Base-by-base conservation (phyloP, 495 filamentous ascomycete species). In the Lichina pygmaea region DNA sequence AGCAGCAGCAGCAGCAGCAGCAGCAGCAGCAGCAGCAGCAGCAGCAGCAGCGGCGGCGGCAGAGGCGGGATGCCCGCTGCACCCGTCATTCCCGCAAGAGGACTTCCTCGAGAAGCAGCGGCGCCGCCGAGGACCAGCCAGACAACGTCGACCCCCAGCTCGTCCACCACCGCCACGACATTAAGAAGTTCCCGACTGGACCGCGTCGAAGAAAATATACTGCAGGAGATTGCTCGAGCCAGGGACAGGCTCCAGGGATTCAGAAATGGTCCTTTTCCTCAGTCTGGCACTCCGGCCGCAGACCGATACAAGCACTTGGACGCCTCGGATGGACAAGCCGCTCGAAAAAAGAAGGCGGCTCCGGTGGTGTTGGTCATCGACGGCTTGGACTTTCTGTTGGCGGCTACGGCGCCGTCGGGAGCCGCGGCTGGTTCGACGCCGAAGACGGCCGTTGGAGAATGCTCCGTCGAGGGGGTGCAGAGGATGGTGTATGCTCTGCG, bases 111-210 rank as follows among this genome's bases (percentile, higher is more conserved):
- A 24, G 24, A 24, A 24, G 24, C 24, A 24, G 24, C 24, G 4
- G 4, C 24, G 24, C 24, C 24, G 4, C 2, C 1, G 24, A 24
- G 24, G 24, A 24, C 24, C 24, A 24, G 24, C 24, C 24, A 24
- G 24, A 24, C 24, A 24, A 24, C 24, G 24, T 24, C 24, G 24
- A 24, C 0, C 46, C 39, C 41, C 60, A 63, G 49, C 57, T 34
- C 40, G 50, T 45, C 16, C 49, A 49, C 52, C 62, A 52, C 24
- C 24, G 24, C 24, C 36, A 39, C 36, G 2, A 15, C 13, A 15
- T 39, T 39, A 5, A 39, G 36, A 15, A 11, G 11, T 39, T 39
- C 36, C 10, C 10, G 36, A 15, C 36, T 39, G 36, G 36, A 39
- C 10, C 11, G 6, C 13, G 6, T 39, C 13, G 2, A 5, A 39